Conservation (phyloP, 495 filamentous ascomycete genomes). For the Daldinia loculata region DNA sequence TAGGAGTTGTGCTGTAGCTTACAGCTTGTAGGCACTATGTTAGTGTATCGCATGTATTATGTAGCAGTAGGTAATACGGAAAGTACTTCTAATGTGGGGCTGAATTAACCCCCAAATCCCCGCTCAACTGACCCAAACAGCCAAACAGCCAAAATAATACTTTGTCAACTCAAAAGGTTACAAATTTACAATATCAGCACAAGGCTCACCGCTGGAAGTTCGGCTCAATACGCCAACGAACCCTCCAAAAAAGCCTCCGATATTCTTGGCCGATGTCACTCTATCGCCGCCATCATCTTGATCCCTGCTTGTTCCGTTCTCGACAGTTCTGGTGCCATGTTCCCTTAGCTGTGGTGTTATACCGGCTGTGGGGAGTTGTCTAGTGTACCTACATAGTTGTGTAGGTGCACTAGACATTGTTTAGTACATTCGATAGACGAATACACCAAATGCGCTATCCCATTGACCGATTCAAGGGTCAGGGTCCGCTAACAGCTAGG, state of each 20-base stretch:
- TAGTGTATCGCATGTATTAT: too few relatives aligned
- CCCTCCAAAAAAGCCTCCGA: neutral
- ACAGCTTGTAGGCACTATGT: too few relatives aligned
- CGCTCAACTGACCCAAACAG: neutral
- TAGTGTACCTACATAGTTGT: neutral
- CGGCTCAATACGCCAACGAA: conserved; percentile 12
- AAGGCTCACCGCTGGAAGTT: conserved; percentile 33
- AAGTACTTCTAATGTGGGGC: too few relatives aligned
- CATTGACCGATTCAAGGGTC: neutral
- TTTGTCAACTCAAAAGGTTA: neutral
- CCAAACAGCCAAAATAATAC: conserved; percentile 1
- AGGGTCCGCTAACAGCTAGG: neutral
- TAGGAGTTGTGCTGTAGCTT: neutral
- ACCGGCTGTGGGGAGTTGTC: conserved; percentile 18
- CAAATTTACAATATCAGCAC: neutral
- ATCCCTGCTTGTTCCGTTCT: conserved; percentile 27
- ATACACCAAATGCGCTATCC: neutral
- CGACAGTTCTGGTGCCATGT: conserved; percentile 23
- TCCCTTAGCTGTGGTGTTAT: conserved; percentile 12
- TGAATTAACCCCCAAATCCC: neutral
- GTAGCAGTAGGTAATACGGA: too few relatives aligned
- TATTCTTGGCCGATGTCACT: conserved; percentile 26
- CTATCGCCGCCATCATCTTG: conserved; percentile 6
- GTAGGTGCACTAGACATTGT: neutral
- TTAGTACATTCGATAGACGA: conserved; percentile 2